Base-by-base conservation (phyloP, 176 grass and related monocot species). In the Secale cereale region DNA sequence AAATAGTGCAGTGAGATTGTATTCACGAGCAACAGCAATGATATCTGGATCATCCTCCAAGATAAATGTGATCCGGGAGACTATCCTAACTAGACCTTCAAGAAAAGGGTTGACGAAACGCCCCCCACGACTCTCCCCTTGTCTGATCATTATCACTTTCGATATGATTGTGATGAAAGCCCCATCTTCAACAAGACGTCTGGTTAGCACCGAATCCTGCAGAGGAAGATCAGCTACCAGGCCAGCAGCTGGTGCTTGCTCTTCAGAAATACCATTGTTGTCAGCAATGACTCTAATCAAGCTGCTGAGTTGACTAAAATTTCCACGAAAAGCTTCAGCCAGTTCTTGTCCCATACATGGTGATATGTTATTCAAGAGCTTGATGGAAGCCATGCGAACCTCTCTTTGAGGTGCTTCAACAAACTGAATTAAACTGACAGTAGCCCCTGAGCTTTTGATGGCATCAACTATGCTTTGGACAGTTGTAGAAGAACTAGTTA, bases 321-420 rank as follows among this genome's bases (percentile, higher is more conserved):
- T 90, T 63, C 87, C 87, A 85, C 91, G 83, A 85, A 98, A 92
- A 83, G 96, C 91, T 22, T 98, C 93, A 41, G 89, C 91, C 27
- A 98, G 67, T 88, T 98, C 96, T 89, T 90, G 83, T 83, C 87
- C 93, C 96, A 98, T 98, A 77, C 72, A 85, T 73, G 89, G 87
- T 59, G 93, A 93, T 86, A 98, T 94, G 45, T 95, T 89, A 36
- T 87, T 89, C 70, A 98, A 71, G 48, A 98, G 91, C 77, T 98
- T 98, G 41, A 98, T 91, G 72, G 96, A 89, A 78, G 91, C 93
- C 89, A 90, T 92, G 74, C 96, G 87, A 74, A 98, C 87, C 76
- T 98, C 96, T 78, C 91, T 87, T 86, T 98, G 96, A 76, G 96
- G 96, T 80, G 96, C 96, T 91, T 98, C 96, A 78, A 98, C 86